Conservation (phyloP, 2,329 filamentous ascomycete species). For the Fonsecaea pugnacius region DNA sequence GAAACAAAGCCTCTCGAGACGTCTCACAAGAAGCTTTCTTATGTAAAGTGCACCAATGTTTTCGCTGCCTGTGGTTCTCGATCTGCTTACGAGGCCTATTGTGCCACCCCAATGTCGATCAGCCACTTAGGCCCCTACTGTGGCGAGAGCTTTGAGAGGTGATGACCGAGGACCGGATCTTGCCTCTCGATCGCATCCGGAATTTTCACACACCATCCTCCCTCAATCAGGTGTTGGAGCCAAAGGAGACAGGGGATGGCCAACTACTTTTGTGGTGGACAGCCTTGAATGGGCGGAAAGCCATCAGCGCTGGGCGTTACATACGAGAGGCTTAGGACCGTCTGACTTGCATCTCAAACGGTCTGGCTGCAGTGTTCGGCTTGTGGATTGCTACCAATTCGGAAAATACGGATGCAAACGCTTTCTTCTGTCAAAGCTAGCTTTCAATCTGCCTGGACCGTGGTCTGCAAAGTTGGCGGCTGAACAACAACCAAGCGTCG, state of each 20-base stretch:
- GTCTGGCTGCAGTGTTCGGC: neutral
- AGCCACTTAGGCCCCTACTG: neutral
- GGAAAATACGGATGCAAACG: neutral
- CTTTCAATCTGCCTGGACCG: neutral
- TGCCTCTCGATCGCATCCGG: neutral
- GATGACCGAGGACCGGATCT: neutral
- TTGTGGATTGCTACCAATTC: neutral
- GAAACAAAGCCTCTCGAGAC: conserved; percentile 5
- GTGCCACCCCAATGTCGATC: conserved; percentile 6
- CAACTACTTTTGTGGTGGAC: neutral
- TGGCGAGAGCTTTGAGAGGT: neutral
- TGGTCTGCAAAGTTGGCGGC: neutral
- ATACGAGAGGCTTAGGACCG: neutral
- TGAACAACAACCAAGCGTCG: neutral
- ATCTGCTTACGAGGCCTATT: neutral
- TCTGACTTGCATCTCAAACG: conserved; percentile 15
- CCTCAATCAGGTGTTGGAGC: neutral
- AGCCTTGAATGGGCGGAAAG: neutral
- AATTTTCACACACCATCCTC: neutral
- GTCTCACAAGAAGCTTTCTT: conserved; percentile 9
- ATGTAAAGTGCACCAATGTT: conserved; percentile 10
- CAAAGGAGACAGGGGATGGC: neutral
- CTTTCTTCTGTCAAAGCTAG: neutral
- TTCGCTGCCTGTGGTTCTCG: neutral
- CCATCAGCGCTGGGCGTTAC: neutral